Base-by-base conservation (phyloP, 495 filamentous ascomycete genomes). In the Neurospora sp. region DNA sequence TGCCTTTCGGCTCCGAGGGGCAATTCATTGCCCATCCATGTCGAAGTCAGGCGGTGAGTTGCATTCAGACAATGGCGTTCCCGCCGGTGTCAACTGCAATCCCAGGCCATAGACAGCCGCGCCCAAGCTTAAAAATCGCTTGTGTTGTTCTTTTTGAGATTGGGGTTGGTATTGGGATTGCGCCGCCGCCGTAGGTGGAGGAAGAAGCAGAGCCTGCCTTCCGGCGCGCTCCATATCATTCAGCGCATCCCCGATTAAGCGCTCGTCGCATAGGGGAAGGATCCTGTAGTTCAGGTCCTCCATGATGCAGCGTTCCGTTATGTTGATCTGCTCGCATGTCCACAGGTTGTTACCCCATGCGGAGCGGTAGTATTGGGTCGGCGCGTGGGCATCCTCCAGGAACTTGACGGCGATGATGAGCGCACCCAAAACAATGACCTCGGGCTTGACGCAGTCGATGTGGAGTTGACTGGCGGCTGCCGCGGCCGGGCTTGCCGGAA, bases 191-290 rank as follows among this genome's bases (percentile, higher is more conserved):
- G 47, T 16, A n/a, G 39, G 38, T 8, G 44, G 70, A 20, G 70
- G 71, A 16, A 71, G 72, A 8, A 69, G 71, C 27, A 79, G 53
- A 5, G 79, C 75, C 74, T 83, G 81, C 71, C 76, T 79, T n/a
- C 82, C 84, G 18, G 86, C 86, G 47, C 85, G 84, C 73, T 86
- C 81, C 85, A 89, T 89, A 73, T 87, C 85, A 74, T 81, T 79
- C 71, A 85, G 61, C 12, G 86, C 86, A 45, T 87, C 84, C 53
- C 77, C 77, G 69, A 89, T 85, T 45, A 84, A 79, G 31, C 74
- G 75, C 3, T 79, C 77, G 14, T 87, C 80, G 81, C 84, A 87
- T 16, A 89, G 76, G 4, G 85, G 85, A 44, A 87, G 74, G 69
- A 89, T 83, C 35, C 86, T 79, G 73, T 86, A 87, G 53, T 80